Percentiles rank a stretch among this genome's conserved stretches.
These are phyloP conservation scores for Hymenoscyphus linearis DNA, from an alignment of 2,329 filamentous ascomycete species.

Conservation along the genomic window DNA sequence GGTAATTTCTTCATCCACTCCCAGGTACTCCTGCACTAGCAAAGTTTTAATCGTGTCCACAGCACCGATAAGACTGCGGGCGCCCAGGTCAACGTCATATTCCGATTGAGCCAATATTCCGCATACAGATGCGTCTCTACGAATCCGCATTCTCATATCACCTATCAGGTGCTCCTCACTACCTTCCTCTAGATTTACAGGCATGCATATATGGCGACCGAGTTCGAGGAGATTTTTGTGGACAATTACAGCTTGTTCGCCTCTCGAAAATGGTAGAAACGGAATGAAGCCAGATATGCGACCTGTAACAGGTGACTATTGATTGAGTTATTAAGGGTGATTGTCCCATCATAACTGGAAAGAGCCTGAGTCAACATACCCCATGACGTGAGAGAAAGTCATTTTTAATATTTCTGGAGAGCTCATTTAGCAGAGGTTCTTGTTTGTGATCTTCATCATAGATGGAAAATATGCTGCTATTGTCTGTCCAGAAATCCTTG, in stretches of 20 bases:
- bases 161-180: constrained; percentile 31
- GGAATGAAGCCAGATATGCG: constrained; percentile 39
- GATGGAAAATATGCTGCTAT: constrained; percentile 26
- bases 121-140: constrained; percentile 31
- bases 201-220: constrained; percentile 22
- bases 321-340: neutral
- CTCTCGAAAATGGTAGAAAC: constrained; percentile 38
- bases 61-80: constrained; percentile 29
- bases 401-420: constrained; percentile 24
- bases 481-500: constrained; percentile 34
- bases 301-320: constrained; percentile 37
- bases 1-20: constrained; percentile 29
- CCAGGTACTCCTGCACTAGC: constrained; percentile 30
- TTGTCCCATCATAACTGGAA: neutral
- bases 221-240: constrained; percentile 39
- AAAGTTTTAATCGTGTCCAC: constrained; percentile 24
- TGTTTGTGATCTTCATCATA: constrained; percentile 15
- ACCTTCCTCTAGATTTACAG: constrained; percentile 29
- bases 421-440: constrained; percentile 18
- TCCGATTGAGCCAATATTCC: constrained; percentile 27
- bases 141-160: constrained; percentile 31
- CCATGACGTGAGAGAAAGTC: constrained; percentile 17
- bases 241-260: constrained; percentile 38
- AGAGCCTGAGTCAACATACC: neutral
- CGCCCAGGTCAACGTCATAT: constrained; percentile 34